Evolutionary conservation across 257 asterid genomes (phyloP).

Genomic region (Gentiana dahurica): DNA sequence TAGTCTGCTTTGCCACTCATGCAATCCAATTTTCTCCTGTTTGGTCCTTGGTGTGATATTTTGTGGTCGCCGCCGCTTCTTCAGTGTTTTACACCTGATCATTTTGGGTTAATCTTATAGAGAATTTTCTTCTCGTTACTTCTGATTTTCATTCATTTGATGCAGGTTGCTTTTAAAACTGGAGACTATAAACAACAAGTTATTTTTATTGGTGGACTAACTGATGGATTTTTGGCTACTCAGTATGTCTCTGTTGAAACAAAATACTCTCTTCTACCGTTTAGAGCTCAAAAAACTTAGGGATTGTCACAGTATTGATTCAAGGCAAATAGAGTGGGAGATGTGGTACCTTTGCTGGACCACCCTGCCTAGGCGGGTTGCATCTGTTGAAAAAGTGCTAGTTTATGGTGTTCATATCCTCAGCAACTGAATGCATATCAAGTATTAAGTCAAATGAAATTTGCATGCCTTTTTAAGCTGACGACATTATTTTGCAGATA

Average conservation of each 20-base stretch:
- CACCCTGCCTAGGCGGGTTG: no score
- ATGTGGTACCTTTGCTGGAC: no score
- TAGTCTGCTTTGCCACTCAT: no score
- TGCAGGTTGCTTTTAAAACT: conserved; percentile 88
- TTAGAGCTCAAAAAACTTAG: neutral
- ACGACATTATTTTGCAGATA: conserved; percentile 41
- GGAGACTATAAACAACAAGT: conserved; percentile 82
- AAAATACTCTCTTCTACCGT: neutral
- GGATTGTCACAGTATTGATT: conserved; percentile 3
- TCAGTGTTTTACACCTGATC: no score
- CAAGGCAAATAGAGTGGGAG: no score
- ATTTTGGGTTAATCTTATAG: no score
- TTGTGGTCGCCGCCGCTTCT: no score
- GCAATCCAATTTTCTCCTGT: no score
- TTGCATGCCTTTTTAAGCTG: conserved; percentile 14
- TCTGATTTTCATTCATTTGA: neutral
- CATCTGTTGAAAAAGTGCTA: no score
- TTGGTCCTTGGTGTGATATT: no score
- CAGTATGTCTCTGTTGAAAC: conserved; percentile 41
- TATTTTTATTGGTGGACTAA: conserved; percentile 82
- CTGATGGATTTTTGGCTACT: conserved; percentile 88
- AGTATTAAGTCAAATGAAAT: neutral
- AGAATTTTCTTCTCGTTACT: neutral
- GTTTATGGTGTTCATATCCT: neutral
- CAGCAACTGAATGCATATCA: no score